Conservation (phyloP, 768 basidiomycete species). For the Pleurotus giganteus region DNA sequence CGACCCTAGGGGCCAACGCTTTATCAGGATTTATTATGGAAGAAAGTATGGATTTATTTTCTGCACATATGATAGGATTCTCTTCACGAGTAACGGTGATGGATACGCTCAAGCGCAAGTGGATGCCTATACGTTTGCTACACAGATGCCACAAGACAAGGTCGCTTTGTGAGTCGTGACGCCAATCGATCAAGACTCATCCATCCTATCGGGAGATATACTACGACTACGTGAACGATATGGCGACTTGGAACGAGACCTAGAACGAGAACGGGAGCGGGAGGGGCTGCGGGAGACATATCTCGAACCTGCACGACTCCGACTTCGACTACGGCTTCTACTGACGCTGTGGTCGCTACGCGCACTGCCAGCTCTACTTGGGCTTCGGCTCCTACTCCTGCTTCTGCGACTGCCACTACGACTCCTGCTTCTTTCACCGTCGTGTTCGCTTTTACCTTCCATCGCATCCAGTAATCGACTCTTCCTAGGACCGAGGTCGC, state of each 20-base stretch:
- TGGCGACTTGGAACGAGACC: conserved; percentile 28
- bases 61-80: too few species aligned
- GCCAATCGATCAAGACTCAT: conserved; percentile 22
- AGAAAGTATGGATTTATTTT: too few species aligned
- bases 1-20: too few species aligned
- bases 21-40: too few species aligned
- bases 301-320: conserved; percentile 41
- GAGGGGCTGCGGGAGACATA: conserved; percentile 70
- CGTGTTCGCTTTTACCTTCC: conserved; percentile 66
- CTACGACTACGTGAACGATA: conserved; percentile 58
- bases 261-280: conserved; percentile 43
- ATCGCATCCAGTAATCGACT: conserved; percentile 87
- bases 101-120: too few species aligned
- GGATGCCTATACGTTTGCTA: too few species aligned
- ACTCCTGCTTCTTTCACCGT: conserved; percentile 40
- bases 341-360: conserved; percentile 22
- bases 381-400: conserved; percentile 31
- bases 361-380: conserved; percentile 26
- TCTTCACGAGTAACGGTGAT: too few species aligned
- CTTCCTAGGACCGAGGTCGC: conserved; percentile 82
- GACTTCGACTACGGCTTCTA: conserved; percentile 21
- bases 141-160: too few species aligned
- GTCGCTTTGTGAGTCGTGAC: too few species aligned
- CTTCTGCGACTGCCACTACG: conserved; percentile 34
- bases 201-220: conserved; percentile 57